Evolutionary conservation across 2,329 filamentous ascomycete genomes (phyloP).

Genomic region (Trichoderma atroviride): DNA sequence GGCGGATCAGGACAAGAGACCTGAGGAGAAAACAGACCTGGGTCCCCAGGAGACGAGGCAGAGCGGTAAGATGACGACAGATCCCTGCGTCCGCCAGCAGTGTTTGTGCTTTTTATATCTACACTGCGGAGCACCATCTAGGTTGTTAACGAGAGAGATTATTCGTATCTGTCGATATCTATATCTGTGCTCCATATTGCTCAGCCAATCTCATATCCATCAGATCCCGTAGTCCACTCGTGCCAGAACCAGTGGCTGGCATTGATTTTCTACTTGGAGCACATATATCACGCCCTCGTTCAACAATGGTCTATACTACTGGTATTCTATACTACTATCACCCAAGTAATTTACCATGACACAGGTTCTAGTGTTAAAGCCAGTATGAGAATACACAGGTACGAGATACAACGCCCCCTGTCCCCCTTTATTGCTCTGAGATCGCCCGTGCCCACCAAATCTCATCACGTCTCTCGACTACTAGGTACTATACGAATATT

Average conservation of each 20-base stretch:
- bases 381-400: background rate
- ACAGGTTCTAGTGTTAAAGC: background rate
- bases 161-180: background rate
- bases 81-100: background rate
- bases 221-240: background rate
- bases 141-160: conserved; percentile 8
- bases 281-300: background rate
- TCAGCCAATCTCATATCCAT: background rate
- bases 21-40: background rate
- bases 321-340: no score
- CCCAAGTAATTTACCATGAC: no score
- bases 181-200: background rate
- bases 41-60: background rate
- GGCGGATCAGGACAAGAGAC: background rate
- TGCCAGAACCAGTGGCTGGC: background rate
- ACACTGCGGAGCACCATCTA: background rate
- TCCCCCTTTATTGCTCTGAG: background rate
- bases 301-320: background rate
- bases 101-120: background rate
- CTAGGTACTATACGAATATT: background rate
- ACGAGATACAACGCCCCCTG: background rate
- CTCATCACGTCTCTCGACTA: conserved; percentile 9
- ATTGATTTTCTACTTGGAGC: background rate
- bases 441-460: conserved; percentile 4
- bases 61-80: conserved; percentile 19